phyloP scores from a whole-genome alignment of 345 rosid genomes.

The Camelina laxa region DNA sequence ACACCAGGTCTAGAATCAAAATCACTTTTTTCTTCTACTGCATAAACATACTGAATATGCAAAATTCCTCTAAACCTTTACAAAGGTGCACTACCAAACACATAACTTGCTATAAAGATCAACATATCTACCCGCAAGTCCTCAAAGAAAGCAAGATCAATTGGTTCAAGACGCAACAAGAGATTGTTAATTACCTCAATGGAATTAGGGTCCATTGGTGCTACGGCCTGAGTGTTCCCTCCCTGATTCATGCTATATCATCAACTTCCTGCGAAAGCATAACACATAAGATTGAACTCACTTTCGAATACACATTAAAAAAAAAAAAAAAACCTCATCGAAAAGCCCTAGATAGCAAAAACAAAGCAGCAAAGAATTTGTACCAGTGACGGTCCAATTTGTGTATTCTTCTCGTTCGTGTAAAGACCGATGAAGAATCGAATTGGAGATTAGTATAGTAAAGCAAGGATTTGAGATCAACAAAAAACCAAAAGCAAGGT shows the following conservation, averaged over 20 bases:
- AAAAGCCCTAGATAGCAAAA: conserved; percentile 35
- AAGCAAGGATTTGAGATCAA: conserved; percentile 42
- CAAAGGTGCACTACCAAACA: neutral
- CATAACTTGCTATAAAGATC: neutral
- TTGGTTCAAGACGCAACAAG: neutral
- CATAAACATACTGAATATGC: conserved; percentile 11
- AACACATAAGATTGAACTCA: conserved; percentile 7
- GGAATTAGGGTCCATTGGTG: conserved; percentile 64
- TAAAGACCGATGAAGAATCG: conserved; percentile 15
- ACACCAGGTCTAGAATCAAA: conserved; percentile 1
- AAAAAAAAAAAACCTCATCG: neutral
- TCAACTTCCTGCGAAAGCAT: conserved; percentile 47
- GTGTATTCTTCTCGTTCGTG: conserved; percentile 24
- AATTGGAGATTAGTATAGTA: conserved; percentile 19
- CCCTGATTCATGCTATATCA: conserved; percentile 78
- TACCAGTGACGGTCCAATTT: conserved; percentile 34
- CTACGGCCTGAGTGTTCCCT: conserved; percentile 60
- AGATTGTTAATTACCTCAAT: conserved; percentile 71
- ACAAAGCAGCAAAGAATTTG: neutral
- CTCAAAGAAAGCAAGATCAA: neutral
- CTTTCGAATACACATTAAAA: conserved; percentile 1
- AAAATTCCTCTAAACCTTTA: neutral
- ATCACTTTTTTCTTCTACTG: neutral
- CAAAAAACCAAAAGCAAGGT: conserved; percentile 18
- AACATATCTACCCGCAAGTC: neutral